Conservation (phyloP, 176 grass and related monocot species). For the Ananas comosus region DNA sequence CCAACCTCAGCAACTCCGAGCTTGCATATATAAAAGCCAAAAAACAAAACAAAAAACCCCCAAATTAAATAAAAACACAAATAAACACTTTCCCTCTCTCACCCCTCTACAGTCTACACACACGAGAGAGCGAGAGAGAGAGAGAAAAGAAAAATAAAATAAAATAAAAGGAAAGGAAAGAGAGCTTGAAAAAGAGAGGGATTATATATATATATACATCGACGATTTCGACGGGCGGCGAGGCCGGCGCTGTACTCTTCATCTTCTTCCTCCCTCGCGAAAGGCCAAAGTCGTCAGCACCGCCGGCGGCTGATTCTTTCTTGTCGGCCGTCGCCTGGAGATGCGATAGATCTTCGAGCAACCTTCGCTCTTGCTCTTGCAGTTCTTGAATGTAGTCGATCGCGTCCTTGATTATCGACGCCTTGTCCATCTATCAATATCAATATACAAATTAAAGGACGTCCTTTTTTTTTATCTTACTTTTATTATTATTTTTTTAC, state of each 20-base stretch:
- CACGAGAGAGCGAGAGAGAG: background rate
- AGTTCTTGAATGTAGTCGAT: slow-evolving; percentile 76
- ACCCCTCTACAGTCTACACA: background rate
- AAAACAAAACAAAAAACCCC: background rate
- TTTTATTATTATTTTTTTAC: too few species aligned
- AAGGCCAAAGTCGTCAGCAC: background rate
- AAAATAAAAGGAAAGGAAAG: too few species aligned
- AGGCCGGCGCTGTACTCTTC: background rate
- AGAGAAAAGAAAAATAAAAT: background rate
- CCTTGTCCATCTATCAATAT: slow-evolving; percentile 76
- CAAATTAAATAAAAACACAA: background rate
- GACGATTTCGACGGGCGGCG: slow-evolving; percentile 37
- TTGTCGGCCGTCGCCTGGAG: slow-evolving; percentile 19
- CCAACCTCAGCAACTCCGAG: slow-evolving; percentile 57
- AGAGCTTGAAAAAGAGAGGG: background rate
- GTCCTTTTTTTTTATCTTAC: too few species aligned
- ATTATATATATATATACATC: slow-evolving; percentile 36
- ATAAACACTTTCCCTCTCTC: background rate
- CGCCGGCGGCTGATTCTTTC: background rate
- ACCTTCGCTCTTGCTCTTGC: slow-evolving; percentile 58
- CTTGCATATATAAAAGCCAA: slow-evolving; percentile 31
- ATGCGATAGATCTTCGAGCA: slow-evolving; percentile 29
- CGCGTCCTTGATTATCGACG: slow-evolving; percentile 85
- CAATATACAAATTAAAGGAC: too few species aligned
- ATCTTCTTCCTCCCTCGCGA: slow-evolving; percentile 19